A percentile compares a stretch with the other conserved stretches of the same genome.
These are phyloP conservation scores for Boletus insuetus DNA, from an alignment of 768 basidiomycete genomes.

Conservation along the genomic window DNA sequence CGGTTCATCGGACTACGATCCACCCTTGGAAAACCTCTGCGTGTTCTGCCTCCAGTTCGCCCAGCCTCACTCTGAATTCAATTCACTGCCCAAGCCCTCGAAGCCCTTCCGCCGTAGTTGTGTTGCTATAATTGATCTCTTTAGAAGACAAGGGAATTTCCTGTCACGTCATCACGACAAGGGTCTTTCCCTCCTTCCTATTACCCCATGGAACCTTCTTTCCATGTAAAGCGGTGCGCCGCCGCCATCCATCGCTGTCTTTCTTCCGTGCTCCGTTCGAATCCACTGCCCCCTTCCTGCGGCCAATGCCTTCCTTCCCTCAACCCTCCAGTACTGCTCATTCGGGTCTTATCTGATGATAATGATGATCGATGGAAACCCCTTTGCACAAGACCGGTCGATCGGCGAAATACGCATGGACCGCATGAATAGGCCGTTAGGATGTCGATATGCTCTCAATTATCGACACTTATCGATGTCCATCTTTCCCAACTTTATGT, in stretches of 20 bases:
- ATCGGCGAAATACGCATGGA: neutral
- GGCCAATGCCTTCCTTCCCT: neutral
- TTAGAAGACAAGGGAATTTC: slow-evolving; percentile 1
- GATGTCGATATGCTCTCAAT: neutral
- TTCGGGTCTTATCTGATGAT: slow-evolving; percentile 10
- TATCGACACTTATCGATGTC: neutral
- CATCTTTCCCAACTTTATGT: neutral
- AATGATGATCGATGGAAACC: slow-evolving; percentile 7
- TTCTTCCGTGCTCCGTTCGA: slow-evolving; percentile 5
- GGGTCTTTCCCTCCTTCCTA: slow-evolving; percentile 3
- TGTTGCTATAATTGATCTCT: neutral
- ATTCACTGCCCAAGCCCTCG: neutral
- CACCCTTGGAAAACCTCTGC: neutral
- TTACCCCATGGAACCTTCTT: slow-evolving; percentile 6
- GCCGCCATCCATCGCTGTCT: slow-evolving; percentile 1
- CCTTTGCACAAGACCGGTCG: neutral
- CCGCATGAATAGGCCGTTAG: neutral
- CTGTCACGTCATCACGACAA: slow-evolving; percentile 8
- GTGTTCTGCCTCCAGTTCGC: neutral
- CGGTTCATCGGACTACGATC: neutral
- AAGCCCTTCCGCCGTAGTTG: neutral
- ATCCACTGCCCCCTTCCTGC: neutral
- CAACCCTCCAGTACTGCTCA: neutral
- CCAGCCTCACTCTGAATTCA: neutral
- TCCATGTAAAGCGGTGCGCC: slow-evolving; percentile 5